These are phyloP conservation scores for Podaxis sp. DNA, from an alignment of 768 basidiomycete genomes.

Conservation along the genomic window DNA sequence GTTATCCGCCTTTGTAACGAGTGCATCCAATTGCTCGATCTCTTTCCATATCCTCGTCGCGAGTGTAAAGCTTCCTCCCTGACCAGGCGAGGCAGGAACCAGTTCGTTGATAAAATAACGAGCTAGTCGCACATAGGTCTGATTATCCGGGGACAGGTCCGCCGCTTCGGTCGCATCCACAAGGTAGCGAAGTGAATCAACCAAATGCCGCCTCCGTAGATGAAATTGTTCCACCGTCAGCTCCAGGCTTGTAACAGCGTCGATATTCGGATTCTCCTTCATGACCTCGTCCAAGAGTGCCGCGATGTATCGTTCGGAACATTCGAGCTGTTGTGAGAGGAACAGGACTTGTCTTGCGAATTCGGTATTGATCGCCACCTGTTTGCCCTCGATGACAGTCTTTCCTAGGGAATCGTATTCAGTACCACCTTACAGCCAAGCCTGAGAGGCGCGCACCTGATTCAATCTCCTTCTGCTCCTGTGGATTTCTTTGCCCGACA, in stretches of 20 bases:
- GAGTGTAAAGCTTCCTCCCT: constrained; percentile 39
- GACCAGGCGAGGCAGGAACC: constrained; percentile 30
- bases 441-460: constrained; percentile 37
- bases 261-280: constrained; percentile 59
- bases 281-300: constrained; percentile 62
- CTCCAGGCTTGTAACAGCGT: constrained; percentile 55
- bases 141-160: constrained; percentile 36
- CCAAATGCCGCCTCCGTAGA: constrained; percentile 60
- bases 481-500: constrained; percentile 52
- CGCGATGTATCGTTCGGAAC: constrained; percentile 80
- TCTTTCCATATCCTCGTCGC: constrained; percentile 56
- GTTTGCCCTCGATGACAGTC: constrained; percentile 55
- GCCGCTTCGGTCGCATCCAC: constrained; percentile 58
- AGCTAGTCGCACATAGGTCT: constrained; percentile 48
- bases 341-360: constrained; percentile 76
- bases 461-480: constrained; percentile 71
- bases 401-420: constrained; percentile 44
- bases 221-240: constrained; percentile 65
- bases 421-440: background rate
- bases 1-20: constrained; percentile 48
- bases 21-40: constrained; percentile 53
- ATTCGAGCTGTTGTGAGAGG: constrained; percentile 74
- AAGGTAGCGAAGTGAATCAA: constrained; percentile 66
- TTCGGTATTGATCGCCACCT: constrained; percentile 72
- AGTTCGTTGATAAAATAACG: constrained; percentile 55